Percentiles rank a stretch among this genome's conserved stretches.
These are phyloP conservation scores for Tolypocladium nubicola DNA, from an alignment of 2,329 filamentous ascomycete genomes.

Conservation along the genomic window DNA sequence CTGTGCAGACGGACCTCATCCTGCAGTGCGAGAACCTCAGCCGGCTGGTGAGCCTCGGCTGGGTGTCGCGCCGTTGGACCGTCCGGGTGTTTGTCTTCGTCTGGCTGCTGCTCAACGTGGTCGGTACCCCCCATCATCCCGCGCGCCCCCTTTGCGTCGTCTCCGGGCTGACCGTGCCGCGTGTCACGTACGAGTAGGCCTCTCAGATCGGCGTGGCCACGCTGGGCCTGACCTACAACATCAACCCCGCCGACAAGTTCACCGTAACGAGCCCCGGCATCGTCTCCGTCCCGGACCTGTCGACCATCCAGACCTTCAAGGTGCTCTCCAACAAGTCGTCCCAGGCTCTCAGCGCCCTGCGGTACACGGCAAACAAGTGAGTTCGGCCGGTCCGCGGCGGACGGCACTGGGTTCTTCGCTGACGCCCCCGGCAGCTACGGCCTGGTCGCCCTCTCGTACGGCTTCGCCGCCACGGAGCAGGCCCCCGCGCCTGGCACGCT, in stretches of 20 bases:
- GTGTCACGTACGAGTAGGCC: slow-evolving; percentile 13
- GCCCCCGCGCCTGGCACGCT: slow-evolving; percentile 19
- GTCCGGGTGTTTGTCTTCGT: slow-evolving; percentile 10
- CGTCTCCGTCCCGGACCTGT: slow-evolving; percentile 26
- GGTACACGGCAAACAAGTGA: slow-evolving; percentile 31
- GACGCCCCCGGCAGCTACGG: slow-evolving; percentile 21
- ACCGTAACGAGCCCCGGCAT: slow-evolving; percentile 21
- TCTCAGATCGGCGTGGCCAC: slow-evolving; percentile 32
- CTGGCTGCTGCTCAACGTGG: slow-evolving; percentile 13
- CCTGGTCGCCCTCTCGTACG: slow-evolving; percentile 21
- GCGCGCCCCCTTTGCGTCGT: background rate
- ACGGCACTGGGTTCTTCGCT: background rate
- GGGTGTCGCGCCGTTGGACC: slow-evolving; percentile 6
- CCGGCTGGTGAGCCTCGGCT: slow-evolving; percentile 9
- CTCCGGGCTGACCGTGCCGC: background rate
- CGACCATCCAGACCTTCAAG: slow-evolving; percentile 19
- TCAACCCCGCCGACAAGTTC: slow-evolving; percentile 23
- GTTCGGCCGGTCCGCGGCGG: background rate
- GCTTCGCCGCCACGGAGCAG: slow-evolving; percentile 6
- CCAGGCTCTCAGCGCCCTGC: slow-evolving; percentile 18
- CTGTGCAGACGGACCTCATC: slow-evolving; percentile 9
- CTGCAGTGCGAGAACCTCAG: slow-evolving; percentile 14
- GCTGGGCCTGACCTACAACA: slow-evolving; percentile 30
- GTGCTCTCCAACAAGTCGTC: slow-evolving; percentile 12
- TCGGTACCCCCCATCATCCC: slow-evolving; percentile 1